Conservation (phyloP, 2,329 filamentous ascomycete species). For the Talaromyces marneffei region DNA sequence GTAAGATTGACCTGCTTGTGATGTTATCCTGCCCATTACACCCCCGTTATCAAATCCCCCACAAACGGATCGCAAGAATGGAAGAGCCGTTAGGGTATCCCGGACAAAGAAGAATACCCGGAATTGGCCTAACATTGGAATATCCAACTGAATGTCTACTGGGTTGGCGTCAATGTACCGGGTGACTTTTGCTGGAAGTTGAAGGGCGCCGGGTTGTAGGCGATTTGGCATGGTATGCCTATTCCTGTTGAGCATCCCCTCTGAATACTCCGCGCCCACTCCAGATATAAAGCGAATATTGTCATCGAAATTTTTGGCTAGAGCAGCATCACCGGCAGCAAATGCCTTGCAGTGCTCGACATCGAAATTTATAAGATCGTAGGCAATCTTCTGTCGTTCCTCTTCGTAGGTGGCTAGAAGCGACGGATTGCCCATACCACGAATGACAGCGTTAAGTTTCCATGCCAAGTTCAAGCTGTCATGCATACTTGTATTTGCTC, state of each 20-base stretch:
- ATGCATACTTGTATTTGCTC: constrained; percentile 34
- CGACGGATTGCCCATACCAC: constrained; percentile 21
- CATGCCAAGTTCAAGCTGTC: constrained; percentile 33
- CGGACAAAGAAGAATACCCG: constrained; percentile 66
- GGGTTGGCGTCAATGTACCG: constrained; percentile 73
- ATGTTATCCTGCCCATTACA: not conserved
- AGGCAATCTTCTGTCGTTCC: constrained; percentile 29
- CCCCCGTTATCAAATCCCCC: not conserved
- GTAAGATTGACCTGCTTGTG: not conserved
- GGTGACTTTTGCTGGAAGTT: constrained; percentile 62
- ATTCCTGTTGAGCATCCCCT: constrained; percentile 54
- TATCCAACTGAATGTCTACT: constrained; percentile 70
- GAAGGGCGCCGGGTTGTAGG: constrained; percentile 39
- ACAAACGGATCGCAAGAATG: not conserved
- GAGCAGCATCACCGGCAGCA: constrained; percentile 56
- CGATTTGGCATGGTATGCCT: constrained; percentile 37
- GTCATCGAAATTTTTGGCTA: constrained; percentile 63
- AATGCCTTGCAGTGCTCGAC: constrained; percentile 47
- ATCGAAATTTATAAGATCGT: constrained; percentile 30
- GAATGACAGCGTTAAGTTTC: constrained; percentile 28
- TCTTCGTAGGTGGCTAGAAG: constrained; percentile 27
- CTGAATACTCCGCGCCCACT: constrained; percentile 61
- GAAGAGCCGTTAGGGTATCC: constrained; percentile 41
- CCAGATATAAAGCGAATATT: constrained; percentile 71
- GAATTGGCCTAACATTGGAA: constrained; percentile 72